Conservation (phyloP, 768 basidiomycete species). For the Leccinellum luteum region DNA sequence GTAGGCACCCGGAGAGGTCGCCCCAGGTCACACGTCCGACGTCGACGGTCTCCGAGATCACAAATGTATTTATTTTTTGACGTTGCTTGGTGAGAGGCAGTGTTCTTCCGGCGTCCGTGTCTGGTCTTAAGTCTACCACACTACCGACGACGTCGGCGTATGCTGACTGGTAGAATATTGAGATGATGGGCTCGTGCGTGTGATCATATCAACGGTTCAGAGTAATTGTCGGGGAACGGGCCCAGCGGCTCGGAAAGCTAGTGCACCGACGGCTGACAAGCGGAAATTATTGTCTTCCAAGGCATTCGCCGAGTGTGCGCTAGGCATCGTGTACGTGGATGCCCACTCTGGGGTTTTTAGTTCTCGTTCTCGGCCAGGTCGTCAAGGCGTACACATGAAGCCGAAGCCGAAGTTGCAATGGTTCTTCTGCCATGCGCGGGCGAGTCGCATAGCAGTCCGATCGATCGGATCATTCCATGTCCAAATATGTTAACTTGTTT, state of each 20-base stretch:
- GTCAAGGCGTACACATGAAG: background rate
- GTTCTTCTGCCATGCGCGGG: background rate
- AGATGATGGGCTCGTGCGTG: constrained; percentile 1
- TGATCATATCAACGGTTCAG: background rate
- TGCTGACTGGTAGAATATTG: background rate
- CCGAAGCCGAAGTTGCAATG: constrained; percentile 1
- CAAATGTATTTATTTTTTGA: background rate
- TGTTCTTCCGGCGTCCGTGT: background rate
- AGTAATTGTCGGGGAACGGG: background rate
- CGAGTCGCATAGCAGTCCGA: constrained; percentile 6
- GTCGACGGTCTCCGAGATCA: background rate
- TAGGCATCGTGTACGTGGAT: background rate
- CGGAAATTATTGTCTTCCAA: constrained; percentile 9
- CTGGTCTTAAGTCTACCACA: background rate
- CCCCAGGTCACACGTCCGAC: background rate
- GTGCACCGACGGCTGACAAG: background rate
- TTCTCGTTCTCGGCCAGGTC: background rate
- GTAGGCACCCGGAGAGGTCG: background rate
- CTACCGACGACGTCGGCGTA: background rate
- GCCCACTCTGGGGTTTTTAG: background rate
- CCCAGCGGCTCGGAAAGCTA: constrained; percentile 1
- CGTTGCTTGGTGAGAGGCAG: background rate
- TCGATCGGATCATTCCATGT: background rate
- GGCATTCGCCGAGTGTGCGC: background rate
- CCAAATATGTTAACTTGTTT: background rate